Percentiles rank a stretch among this genome's conserved stretches.
These are phyloP conservation scores for Amoebophrya sp. DNA, from an alignment of 169 alveolate genomes.

Conservation along the genomic window DNA sequence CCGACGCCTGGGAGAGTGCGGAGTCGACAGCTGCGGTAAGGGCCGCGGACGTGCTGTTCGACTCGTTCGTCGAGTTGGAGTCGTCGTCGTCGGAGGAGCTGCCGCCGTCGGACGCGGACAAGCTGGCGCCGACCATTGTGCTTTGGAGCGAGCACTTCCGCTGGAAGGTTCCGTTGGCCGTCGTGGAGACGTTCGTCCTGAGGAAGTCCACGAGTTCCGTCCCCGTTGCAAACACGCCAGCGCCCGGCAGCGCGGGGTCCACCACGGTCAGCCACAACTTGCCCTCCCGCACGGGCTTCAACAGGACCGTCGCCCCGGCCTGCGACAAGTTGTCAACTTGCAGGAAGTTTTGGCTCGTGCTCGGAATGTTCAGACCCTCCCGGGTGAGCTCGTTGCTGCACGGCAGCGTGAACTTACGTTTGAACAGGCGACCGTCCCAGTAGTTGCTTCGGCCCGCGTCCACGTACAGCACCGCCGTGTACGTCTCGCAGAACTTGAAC, in stretches of 20 bases:
- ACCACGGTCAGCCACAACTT: background rate
- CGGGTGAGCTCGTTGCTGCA: background rate
- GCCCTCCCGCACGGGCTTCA: background rate
- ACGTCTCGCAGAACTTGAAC: background rate
- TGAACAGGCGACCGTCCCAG: background rate
- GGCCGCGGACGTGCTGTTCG: too few relatives aligned
- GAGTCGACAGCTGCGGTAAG: too few relatives aligned
- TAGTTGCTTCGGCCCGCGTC: background rate
- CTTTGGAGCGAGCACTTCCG: background rate
- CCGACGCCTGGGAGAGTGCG: too few relatives aligned
- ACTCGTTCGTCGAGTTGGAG: too few relatives aligned
- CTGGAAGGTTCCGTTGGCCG: background rate
- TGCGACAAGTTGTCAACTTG: background rate
- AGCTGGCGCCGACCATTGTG: too few relatives aligned
- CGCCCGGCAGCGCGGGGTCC: background rate
- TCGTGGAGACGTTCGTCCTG: background rate
- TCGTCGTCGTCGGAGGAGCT: too few relatives aligned
- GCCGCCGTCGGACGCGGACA: too few relatives aligned
- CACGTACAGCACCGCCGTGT: background rate
- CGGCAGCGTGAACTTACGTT: background rate
- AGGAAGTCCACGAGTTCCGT: background rate
- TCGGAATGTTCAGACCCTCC: too few relatives aligned
- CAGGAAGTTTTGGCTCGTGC: background rate
- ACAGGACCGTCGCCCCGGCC: background rate
- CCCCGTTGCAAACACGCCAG: background rate